Evolutionary conservation across 208 protist genomes (phyloP), one percentile per base, ranked within the genome.

Genomic region (Phytomonas serpens): DNA sequence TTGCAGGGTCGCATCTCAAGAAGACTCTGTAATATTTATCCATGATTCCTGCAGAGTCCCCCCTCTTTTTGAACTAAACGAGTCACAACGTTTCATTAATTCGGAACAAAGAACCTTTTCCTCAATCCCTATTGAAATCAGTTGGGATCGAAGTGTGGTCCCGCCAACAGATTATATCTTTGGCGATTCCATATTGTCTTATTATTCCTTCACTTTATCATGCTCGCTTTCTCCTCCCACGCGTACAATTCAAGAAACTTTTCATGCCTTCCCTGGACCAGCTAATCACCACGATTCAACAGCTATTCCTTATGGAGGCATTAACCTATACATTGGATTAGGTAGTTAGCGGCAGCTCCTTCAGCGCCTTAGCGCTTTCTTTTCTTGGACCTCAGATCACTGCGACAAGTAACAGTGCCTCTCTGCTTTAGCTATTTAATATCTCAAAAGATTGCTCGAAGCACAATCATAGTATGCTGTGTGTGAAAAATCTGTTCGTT

Each of bases 141-240:
- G 77, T 57, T 90, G 82, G 74, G 85, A 90, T 70, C 78, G 85
- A 34, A 85, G 75, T 40, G 75, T 77, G 30, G 52, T 52, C 1
- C 82, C 85, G 11, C 83, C 83, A 27, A 69, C 84, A n/a, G 83
- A 87, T 68, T 76, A 83, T 38, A 33, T 90, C 34, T 73, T 90
- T 27, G 72, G 75, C 61, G 77, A 79, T 65, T 87, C 83, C 7
- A 68, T 72, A 3, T 68, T 91, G 73, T 13, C 76, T 72, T 29
- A 64, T 90, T 36, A 77, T 90, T 37, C 85, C 83, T 7, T 88
- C 83, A n/a, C 73, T 91, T 29, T 79, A 85, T 51, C 77, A 82
- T 32, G 86, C 86, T 27, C 72, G 75, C 31, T 69, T 91, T 19
- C 67, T 71, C 9, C 67, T 91, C 1, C 84, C 84, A 1, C 82